phyloP scores from a whole-genome alignment of 176 grass and related monocot species.

The Oryza longistaminata region DNA sequence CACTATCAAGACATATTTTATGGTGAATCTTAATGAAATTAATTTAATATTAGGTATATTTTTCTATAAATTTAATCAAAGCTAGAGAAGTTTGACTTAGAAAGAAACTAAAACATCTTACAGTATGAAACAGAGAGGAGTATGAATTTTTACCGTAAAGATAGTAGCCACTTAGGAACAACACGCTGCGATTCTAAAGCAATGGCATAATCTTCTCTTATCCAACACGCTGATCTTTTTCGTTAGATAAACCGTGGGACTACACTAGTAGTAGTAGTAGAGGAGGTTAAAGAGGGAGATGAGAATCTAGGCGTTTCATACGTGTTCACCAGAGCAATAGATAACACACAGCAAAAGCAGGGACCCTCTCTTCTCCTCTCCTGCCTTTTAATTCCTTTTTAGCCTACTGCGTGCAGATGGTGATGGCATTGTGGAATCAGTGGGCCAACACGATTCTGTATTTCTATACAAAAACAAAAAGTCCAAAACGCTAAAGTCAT shows the following conservation, averaged over 20 bases:
- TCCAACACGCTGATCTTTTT: not conserved
- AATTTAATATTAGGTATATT: too few species aligned
- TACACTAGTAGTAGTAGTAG: not conserved
- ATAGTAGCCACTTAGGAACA: not conserved
- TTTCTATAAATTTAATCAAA: too few species aligned
- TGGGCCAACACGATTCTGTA: constrained; percentile 27
- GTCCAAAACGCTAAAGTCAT: not conserved
- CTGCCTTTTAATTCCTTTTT: not conserved
- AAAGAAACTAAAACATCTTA: too few species aligned
- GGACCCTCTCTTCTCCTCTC: not conserved
- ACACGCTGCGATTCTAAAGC: not conserved
- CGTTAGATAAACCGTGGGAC: constrained; percentile 14
- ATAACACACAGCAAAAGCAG: not conserved
- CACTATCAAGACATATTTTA: too few species aligned
- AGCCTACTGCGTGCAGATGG: constrained; percentile 26
- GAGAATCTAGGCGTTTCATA: constrained; percentile 10
- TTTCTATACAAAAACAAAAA: not conserved
- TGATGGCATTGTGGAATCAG: constrained; percentile 29
- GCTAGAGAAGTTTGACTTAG: too few species aligned
- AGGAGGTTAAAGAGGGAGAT: not conserved
- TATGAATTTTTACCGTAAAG: not conserved
- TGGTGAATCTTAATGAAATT: too few species aligned
- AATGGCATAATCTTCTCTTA: not conserved
- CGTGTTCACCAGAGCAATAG: not conserved
- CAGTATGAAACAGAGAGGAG: too few species aligned